Evolutionary conservation across 805 yeast genomes (phyloP), one percentile per base, ranked within the genome.

Genomic region (Metschnikowia baotianmanensis): DNA sequence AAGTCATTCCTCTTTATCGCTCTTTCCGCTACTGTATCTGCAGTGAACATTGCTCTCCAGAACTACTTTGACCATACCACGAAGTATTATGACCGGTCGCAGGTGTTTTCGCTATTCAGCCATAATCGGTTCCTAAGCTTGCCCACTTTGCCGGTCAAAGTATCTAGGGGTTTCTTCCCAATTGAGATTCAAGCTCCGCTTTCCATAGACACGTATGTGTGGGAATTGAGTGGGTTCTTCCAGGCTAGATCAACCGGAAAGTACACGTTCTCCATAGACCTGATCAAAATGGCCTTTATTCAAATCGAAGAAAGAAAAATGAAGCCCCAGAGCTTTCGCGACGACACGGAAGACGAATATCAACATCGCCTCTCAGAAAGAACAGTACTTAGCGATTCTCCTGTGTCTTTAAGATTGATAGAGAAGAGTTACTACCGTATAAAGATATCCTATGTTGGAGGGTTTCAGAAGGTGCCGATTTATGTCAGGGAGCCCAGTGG

Each of bases 141-240:
- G n/a, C n/a, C n/a, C n/a, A n/a, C n/a, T n/a, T n/a, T n/a, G n/a
- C n/a, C n/a, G n/a, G n/a, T n/a, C n/a, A n/a, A n/a, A n/a, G n/a
- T n/a, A n/a, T n/a, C n/a, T n/a, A n/a, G n/a, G n/a, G n/a, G n/a
- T n/a, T n/a, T n/a, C n/a, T n/a, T n/a, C n/a, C n/a, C n/a, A n/a
- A n/a, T n/a, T n/a, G n/a, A n/a, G n/a, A n/a, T n/a, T n/a, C n/a
- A n/a, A n/a, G n/a, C n/a, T n/a, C 29, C 25, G 9, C 21, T 6
- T n/a, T 18, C 34, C 12, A 24, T 34, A 17, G 37, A 34, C 20
- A 25, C 31, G 6, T 34, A 25, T 26, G 37, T 34, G 16, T 34
- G 37, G 37, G 30, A 34, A 25, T 3, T 24, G 15, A 25, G 20
- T 11, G 37, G 37, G n/a, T 19, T 12, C 15, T 34, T 12, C 21